Base-by-base conservation (phyloP, 768 basidiomycete genomes). In the Amanita exitialis region DNA sequence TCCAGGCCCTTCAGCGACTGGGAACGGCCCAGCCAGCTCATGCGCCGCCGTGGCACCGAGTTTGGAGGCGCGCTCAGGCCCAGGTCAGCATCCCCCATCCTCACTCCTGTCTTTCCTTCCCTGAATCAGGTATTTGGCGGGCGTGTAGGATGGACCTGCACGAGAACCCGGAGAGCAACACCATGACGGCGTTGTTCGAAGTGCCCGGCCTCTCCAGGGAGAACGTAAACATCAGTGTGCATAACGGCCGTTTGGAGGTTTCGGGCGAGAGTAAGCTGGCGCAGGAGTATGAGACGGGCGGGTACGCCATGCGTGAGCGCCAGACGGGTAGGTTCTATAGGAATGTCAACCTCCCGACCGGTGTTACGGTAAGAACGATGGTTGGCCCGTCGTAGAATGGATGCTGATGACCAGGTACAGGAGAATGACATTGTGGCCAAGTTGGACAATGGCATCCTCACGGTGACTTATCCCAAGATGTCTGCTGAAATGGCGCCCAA, bases 131-230 rank as follows among this genome's bases (percentile, higher is more conserved):
- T 12, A 21, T 30, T 18, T 13, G 27, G 10, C 13, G 2, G 13
- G 30, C 1, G 3, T 4, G 0, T 54, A 80, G 78, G 56, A 73
- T 80, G 71, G 75, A 80, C 55, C 59, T 80, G 4, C 71, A 76
- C 55, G 78, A 80, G 54, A 62, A 77, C 55, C 21, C 58, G 0
- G 66, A 70, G 16, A 61, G 54, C 30, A 77, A 77, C 58, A 62
- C 65, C 9, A 72, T 80, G 30, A 77, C 73, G 4, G 80, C 78
- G 30, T 62, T 69, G 3, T 78, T 81, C 57, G 79, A 82, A 55
- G 62, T 82, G 3, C 79, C 79, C 1, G 78, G 79, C 20, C 21
- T 82, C 43, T 66, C 66, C 54, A 71, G 73, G 35, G 71, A 78
- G 28, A 66, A 80, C 53, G 66, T 82, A 34, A 61, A 62, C 46